These are phyloP conservation scores for Pichia cactophila DNA, from an alignment of 1,139 yeast species.

Conservation along the genomic window DNA sequence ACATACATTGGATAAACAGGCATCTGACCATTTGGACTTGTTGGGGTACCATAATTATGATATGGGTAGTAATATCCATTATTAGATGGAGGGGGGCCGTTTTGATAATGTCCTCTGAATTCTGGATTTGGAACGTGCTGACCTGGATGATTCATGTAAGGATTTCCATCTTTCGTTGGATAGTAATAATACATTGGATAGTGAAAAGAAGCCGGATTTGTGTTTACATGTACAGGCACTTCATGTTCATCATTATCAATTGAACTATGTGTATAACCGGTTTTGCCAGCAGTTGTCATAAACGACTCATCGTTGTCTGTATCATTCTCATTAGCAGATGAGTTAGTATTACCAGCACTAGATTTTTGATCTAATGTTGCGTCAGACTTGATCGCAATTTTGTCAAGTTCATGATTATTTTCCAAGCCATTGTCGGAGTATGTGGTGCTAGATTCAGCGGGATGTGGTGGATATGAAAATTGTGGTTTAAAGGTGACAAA, in stretches of 20 bases:
- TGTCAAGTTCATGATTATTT: not conserved
- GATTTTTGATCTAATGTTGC: not conserved
- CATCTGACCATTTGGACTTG: conserved; percentile 10
- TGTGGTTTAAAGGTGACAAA: not conserved
- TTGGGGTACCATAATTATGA: conserved; percentile 19
- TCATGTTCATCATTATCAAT: conserved; percentile 20
- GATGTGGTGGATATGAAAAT: not conserved
- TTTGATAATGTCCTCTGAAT: conserved; percentile 4
- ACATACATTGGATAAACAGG: conserved; percentile 25
- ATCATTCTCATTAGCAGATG: conserved; percentile 2
- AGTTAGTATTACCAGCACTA: conserved; percentile 6
- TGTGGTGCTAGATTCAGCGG: not conserved
- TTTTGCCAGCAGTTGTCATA: conserved; percentile 21
- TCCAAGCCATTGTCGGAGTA: not conserved
- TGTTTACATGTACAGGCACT: not conserved
- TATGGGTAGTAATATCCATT: conserved; percentile 24
- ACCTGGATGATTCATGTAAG: conserved; percentile 15
- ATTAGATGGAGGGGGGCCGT: conserved; percentile 14
- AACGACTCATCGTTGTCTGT: conserved; percentile 16
- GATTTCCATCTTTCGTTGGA: conserved; percentile 21
- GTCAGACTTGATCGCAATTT: too few species aligned
- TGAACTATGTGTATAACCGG: conserved; percentile 24
- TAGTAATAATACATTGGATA: conserved; percentile 24
- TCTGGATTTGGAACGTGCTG: conserved; percentile 10
- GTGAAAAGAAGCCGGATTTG: conserved; percentile 13